Evolutionary conservation across 2,329 filamentous ascomycete genomes (phyloP).

Genomic region (Colletotrichum sojae): DNA sequence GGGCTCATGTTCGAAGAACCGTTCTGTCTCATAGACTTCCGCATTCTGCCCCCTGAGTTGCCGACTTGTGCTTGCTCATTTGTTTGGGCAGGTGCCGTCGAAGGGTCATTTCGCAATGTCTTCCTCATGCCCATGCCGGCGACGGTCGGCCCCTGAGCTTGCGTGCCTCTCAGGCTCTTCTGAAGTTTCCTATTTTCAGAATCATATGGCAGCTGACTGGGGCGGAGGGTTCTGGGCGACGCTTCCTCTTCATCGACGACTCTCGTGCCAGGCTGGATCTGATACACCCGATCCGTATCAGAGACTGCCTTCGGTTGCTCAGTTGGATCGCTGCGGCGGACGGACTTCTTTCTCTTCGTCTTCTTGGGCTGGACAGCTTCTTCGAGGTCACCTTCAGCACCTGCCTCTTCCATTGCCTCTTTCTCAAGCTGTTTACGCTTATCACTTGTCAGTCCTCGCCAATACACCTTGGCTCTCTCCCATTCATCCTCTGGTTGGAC

Average conservation of each 20-base stretch:
- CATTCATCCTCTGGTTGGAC: slow-evolving; percentile 64
- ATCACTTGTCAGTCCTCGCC: slow-evolving; percentile 75
- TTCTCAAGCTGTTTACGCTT: slow-evolving; percentile 74
- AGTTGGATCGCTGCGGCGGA: slow-evolving; percentile 41
- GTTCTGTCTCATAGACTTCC: slow-evolving; percentile 46
- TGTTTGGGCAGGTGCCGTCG: background rate
- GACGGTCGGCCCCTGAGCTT: slow-evolving; percentile 35
- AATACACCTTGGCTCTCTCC: slow-evolving; percentile 78
- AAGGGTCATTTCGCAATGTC: slow-evolving; percentile 36
- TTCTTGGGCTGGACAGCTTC: slow-evolving; percentile 48
- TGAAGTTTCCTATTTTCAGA: slow-evolving; percentile 53
- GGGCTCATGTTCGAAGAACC: slow-evolving; percentile 8
- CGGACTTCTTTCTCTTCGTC: slow-evolving; percentile 53
- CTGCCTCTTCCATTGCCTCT: slow-evolving; percentile 69
- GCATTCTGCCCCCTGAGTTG: slow-evolving; percentile 45
- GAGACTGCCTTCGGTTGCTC: slow-evolving; percentile 30
- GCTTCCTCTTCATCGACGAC: slow-evolving; percentile 17
- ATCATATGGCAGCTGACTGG: slow-evolving; percentile 24
- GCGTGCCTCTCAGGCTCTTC: slow-evolving; percentile 61
- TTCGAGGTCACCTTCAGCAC: slow-evolving; percentile 61
- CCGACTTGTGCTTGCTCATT: background rate
- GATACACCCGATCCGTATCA: slow-evolving; percentile 52
- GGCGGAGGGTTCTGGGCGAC: slow-evolving; percentile 24
- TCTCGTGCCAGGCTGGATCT: slow-evolving; percentile 54
- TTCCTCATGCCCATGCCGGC: slow-evolving; percentile 46